Conservation (phyloP, 495 filamentous ascomycete genomes). For the Trypethelium eluteriae region DNA sequence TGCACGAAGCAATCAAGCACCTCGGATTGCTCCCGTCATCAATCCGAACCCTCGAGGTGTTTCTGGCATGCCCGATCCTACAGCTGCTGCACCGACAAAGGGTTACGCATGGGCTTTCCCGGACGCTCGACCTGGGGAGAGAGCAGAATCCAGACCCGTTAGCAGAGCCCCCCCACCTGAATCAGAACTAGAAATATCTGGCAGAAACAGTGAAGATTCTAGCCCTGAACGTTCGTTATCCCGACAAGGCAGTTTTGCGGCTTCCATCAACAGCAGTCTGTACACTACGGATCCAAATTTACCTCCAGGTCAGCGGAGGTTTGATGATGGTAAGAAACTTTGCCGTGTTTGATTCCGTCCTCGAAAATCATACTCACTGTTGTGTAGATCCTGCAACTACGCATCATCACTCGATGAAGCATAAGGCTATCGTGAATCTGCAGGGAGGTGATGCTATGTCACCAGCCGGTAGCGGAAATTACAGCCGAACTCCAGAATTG, state of each 20-base stretch:
- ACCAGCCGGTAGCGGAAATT: constrained; percentile 40
- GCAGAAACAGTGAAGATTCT: constrained; percentile 34
- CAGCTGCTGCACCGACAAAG: constrained; percentile 36
- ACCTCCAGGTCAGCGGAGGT: constrained; percentile 34
- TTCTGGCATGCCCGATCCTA: constrained; percentile 38
- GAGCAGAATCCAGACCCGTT: not conserved
- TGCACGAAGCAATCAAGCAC: constrained; percentile 23
- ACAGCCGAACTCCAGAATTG: constrained; percentile 92
- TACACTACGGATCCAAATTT: constrained; percentile 34
- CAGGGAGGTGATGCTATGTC: constrained; percentile 28
- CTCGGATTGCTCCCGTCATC: constrained; percentile 36
- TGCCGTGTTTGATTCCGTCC: not conserved
- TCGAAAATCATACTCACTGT: constrained; percentile 15
- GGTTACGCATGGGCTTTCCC: constrained; percentile 42
- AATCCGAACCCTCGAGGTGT: constrained; percentile 31
- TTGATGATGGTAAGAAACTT: constrained; percentile 32
- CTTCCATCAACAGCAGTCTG: constrained; percentile 36
- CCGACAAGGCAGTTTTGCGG: constrained; percentile 34
- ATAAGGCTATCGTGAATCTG: constrained; percentile 31
- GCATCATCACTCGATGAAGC: constrained; percentile 40
- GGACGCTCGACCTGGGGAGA: constrained; percentile 13
- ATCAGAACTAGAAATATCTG: constrained; percentile 22
- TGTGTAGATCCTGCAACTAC: constrained; percentile 30
- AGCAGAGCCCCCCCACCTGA: not conserved
- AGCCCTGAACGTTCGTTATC: constrained; percentile 29